phyloP scores from a whole-genome alignment of 768 basidiomycete genomes.

The Antrodiella citrinella region DNA sequence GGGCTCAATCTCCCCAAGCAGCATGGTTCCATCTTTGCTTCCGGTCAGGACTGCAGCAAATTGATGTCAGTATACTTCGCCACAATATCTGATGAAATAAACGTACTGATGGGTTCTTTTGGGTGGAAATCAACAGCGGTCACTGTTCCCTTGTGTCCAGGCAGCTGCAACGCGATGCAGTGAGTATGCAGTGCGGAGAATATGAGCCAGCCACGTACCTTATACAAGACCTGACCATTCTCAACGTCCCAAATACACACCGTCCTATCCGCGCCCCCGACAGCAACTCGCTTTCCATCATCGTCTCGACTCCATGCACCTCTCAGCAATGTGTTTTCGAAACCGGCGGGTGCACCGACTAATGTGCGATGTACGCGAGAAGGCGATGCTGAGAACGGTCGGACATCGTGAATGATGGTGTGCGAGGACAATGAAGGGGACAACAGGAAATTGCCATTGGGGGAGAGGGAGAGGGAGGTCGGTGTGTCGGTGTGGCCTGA shows the following conservation, averaged over 20 bases:
- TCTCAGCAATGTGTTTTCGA: constrained; percentile 79
- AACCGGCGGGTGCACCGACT: constrained; percentile 87
- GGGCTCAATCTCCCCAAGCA: constrained; percentile 85
- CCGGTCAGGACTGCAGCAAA: constrained; percentile 66
- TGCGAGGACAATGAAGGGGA: constrained; percentile 89
- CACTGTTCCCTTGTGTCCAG: constrained; percentile 95
- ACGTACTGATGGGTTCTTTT: constrained; percentile 88
- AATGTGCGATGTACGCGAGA: constrained; percentile 72
- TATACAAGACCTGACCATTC: constrained; percentile 66
- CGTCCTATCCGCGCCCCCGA: constrained; percentile 85
- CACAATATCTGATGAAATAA: background rate
- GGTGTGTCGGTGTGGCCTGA: constrained; percentile 89
- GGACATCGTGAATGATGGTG: constrained; percentile 84
- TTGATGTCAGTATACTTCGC: constrained; percentile 49
- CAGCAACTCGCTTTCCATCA: constrained; percentile 72
- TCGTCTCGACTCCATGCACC: constrained; percentile 87
- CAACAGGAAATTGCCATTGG: constrained; percentile 79
- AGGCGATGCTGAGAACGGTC: constrained; percentile 86
- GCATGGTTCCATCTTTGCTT: constrained; percentile 89
- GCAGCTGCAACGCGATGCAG: constrained; percentile 42
- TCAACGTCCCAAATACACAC: constrained; percentile 87
- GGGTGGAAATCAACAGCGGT: constrained; percentile 96
- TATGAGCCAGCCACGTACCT: constrained; percentile 48
- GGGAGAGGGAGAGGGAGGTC: constrained; percentile 87
- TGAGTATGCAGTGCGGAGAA: background rate